Evolutionary conservation across 768 basidiomycete species (phyloP).

Genomic region (Russula emetica): DNA sequence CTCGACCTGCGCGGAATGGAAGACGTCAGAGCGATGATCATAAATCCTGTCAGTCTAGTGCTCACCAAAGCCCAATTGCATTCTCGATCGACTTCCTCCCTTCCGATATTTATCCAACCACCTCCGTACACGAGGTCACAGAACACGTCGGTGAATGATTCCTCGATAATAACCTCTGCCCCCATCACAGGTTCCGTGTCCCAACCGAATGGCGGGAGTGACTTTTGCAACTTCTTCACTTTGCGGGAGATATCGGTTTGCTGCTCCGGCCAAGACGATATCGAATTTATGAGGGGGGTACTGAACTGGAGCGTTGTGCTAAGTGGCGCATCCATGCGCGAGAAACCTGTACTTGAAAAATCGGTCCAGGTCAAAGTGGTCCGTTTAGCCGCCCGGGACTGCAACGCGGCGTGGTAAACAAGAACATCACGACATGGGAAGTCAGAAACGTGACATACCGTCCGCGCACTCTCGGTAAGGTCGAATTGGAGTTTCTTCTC

Average conservation of each 20-base stretch:
- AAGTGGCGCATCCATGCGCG: slow-evolving; percentile 70
- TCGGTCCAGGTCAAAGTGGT: slow-evolving; percentile 87
- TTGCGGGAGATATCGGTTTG: slow-evolving; percentile 70
- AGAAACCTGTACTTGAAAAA: slow-evolving; percentile 80
- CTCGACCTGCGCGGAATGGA: slow-evolving; percentile 55
- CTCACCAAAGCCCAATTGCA: slow-evolving; percentile 91
- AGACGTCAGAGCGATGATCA: background rate
- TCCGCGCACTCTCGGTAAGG: slow-evolving; percentile 80
- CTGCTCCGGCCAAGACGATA: slow-evolving; percentile 69
- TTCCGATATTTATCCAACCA: slow-evolving; percentile 80
- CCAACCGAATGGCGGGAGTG: slow-evolving; percentile 85
- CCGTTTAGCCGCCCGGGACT: slow-evolving; percentile 55
- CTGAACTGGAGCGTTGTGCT: slow-evolving; percentile 80
- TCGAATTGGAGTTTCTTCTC: slow-evolving; percentile 88
- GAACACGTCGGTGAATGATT: slow-evolving; percentile 84
- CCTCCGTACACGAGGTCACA: slow-evolving; percentile 76
- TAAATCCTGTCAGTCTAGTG: slow-evolving; percentile 18
- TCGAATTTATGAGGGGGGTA: slow-evolving; percentile 47
- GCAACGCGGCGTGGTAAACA: slow-evolving; percentile 38
- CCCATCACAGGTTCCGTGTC: slow-evolving; percentile 83
- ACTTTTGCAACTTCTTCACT: slow-evolving; percentile 78
- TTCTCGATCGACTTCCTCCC: slow-evolving; percentile 75
- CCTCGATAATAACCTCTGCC: slow-evolving; percentile 78
- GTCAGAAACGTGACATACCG: slow-evolving; percentile 47
- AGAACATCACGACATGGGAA: background rate